Conservation (phyloP, 1,284 basidiomycete genomes). For the Ceratobasidium sp. region DNA sequence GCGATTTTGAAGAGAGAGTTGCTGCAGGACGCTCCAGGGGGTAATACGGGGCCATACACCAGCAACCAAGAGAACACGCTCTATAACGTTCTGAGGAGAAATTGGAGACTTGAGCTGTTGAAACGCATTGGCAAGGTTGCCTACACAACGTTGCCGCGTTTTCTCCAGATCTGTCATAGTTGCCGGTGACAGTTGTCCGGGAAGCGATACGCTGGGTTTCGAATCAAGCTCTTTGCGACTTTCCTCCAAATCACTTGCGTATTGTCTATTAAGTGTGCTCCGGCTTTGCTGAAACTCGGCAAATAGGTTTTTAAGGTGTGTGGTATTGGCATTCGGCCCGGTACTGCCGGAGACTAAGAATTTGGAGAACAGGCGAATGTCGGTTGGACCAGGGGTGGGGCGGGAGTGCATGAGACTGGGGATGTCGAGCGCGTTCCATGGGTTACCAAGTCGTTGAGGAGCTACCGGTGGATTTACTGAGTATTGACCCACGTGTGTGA, state of each 20-base stretch:
- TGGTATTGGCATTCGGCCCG: no score
- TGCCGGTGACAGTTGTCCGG: neutral
- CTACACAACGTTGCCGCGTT: neutral
- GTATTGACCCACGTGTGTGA: no score
- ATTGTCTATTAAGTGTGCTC: neutral
- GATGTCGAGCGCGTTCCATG: no score
- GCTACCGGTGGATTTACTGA: no score
- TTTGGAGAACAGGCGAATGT: no score
- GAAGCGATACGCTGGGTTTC: neutral
- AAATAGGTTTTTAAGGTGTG: neutral
- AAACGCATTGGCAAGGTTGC: neutral
- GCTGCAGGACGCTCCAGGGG: slow-evolving; percentile 1
- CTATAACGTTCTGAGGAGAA: neutral
- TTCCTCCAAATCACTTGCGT: slow-evolving; percentile 7
- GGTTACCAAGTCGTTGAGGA: no score
- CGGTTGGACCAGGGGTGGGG: no score
- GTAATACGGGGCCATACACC: slow-evolving; percentile 34
- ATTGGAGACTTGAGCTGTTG: neutral
- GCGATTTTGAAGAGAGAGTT: neutral
- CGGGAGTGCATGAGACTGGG: no score
- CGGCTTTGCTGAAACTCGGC: neutral
- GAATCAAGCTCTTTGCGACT: neutral
- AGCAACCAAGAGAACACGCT: neutral
- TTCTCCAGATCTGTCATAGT: neutral
- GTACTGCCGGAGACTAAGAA: no score